Conservation (phyloP, 116 monocot species). For the Thalassia testudinum region DNA sequence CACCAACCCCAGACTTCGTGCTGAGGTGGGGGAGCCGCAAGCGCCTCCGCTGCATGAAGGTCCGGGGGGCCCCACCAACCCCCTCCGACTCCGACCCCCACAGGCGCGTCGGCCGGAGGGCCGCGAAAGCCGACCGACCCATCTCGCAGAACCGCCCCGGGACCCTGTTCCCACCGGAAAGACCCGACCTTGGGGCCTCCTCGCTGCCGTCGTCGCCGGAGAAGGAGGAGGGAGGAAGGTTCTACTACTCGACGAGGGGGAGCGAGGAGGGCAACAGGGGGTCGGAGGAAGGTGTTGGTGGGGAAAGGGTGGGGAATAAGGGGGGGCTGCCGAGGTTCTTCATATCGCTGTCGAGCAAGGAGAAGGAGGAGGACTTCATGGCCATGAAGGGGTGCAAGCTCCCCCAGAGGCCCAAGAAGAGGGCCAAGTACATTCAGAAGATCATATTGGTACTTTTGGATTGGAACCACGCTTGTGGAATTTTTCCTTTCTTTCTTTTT, state of each 20-base stretch:
- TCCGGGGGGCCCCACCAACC: constrained; percentile 34
- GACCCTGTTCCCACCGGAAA: too few species aligned
- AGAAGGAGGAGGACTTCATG: constrained; percentile 95
- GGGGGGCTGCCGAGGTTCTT: constrained; percentile 55
- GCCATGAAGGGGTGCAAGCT: constrained; percentile 91
- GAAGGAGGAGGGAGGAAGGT: constrained; percentile 65
- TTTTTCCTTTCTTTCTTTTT: background rate
- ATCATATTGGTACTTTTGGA: constrained; percentile 41
- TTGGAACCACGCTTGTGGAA: too few species aligned
- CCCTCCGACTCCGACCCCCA: background rate
- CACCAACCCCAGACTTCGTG: constrained; percentile 32
- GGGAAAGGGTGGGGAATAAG: constrained; percentile 2
- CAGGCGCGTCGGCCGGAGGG: background rate
- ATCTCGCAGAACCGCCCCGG: constrained; percentile 24
- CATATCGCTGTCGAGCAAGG: constrained; percentile 74
- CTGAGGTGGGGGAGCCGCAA: constrained; percentile 83
- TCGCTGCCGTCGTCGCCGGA: constrained; percentile 36
- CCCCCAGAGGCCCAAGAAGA: constrained; percentile 83
- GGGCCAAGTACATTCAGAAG: constrained; percentile 76
- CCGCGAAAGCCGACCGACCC: too few species aligned
- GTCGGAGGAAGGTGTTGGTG: constrained; percentile 1
- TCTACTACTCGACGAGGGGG: constrained; percentile 69
- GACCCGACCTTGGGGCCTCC: too few species aligned
- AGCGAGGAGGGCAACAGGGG: constrained; percentile 8
- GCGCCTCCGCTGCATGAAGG: constrained; percentile 66